Evolutionary conservation across 805 yeast genomes (phyloP), one percentile per base, ranked within the genome.

Genomic region (Candida glaebosa): DNA sequence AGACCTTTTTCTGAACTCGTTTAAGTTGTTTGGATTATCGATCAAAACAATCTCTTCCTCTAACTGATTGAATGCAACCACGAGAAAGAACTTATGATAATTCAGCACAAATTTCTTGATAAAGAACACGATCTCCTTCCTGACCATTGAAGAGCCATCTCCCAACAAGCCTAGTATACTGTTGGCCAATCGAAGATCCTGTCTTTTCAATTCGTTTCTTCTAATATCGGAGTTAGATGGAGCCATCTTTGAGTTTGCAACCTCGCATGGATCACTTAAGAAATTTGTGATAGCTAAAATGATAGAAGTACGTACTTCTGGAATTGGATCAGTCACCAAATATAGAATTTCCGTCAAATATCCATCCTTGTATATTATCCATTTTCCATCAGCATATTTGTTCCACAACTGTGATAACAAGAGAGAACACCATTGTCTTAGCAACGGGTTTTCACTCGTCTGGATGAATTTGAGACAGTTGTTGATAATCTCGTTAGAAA

Each of bases 371-470:
- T 79, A 73, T 18, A 83, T 79, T 18, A 85, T 73, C 72, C 79
- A 77, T 54, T 84, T 83, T 9, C 90, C 89, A 41, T 87, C 89
- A 0, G 84, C 75, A 49, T 84, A 80, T 34, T 76, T 76, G 46
- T 72, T 72, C 82, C 93, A 84, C 19, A 89, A 64, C 52, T 87
- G 91, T 0, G 93, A 81, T 17, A 89, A 69, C 31, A 91, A 68
- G 31, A 91, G 65, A 10, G 84, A 78, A 49, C 96, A 82, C 99
- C 99, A 93, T 56, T 93, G 97, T 46, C 98, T 76, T 22, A 93
- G 65, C 20, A 88, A 62, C 1, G 98, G 96, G 43, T 84, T 82
- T 43, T 88, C 96, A 2, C 91, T 80, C 8, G 78, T 73, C 31
- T 80, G 80, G 42, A 84, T 71, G 54, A 85, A 86, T 35, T 67